phyloP scores from a whole-genome alignment of 441 rosid species.

The Daphne laureola region DNA sequence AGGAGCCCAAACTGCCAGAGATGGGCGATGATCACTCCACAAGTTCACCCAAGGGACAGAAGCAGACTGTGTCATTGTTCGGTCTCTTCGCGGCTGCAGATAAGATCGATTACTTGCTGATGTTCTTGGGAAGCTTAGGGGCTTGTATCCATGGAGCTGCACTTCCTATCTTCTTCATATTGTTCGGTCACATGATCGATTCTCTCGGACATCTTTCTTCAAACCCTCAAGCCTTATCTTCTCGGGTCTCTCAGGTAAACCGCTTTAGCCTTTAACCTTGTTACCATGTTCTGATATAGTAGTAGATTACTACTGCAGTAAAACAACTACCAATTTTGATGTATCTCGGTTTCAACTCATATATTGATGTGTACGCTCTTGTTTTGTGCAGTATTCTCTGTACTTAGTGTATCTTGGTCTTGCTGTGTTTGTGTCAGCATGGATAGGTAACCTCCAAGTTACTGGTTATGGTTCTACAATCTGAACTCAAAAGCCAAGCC shows the following conservation, averaged over 20 bases:
- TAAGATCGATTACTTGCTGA: constrained; percentile 40
- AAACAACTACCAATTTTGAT: too few relatives aligned
- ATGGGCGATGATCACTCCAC: constrained; percentile 14
- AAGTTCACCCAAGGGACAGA: constrained; percentile 12
- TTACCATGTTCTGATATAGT: too few relatives aligned
- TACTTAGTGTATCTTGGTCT: constrained; percentile 65
- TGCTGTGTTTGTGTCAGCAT: constrained; percentile 46
- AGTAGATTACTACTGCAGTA: too few relatives aligned
- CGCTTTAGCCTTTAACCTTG: too few relatives aligned
- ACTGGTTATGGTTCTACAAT: constrained; percentile 4
- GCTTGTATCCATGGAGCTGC: constrained; percentile 58
- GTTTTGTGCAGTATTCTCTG: constrained; percentile 45
- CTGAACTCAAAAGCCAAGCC: background rate
- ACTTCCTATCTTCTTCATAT: constrained; percentile 56
- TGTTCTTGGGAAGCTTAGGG: constrained; percentile 56
- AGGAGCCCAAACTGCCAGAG: constrained; percentile 14
- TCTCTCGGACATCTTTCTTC: constrained; percentile 54
- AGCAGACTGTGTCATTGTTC: constrained; percentile 41
- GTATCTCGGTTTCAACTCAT: too few relatives aligned
- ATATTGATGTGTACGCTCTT: background rate
- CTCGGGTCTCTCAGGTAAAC: constrained; percentile 53
- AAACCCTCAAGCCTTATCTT: constrained; percentile 42
- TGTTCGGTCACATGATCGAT: constrained; percentile 66
- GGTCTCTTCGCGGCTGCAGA: constrained; percentile 63
- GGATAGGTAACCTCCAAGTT: constrained; percentile 43